Conservation (phyloP, 2,329 filamentous ascomycete species). For the Nectriaceae sp. region DNA sequence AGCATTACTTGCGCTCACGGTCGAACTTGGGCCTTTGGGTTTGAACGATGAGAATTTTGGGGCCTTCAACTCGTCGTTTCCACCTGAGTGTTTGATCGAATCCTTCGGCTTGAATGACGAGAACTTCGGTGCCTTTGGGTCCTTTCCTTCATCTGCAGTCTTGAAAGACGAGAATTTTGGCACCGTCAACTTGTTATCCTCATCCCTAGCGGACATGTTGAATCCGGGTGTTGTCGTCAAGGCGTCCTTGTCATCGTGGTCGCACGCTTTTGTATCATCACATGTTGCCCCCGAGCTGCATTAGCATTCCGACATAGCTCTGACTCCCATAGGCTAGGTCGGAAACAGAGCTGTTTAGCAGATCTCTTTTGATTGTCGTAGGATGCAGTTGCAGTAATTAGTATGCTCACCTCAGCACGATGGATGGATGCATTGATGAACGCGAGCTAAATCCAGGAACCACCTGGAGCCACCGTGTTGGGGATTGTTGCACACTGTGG, state of each 20-base stretch:
- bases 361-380: too few relatives aligned
- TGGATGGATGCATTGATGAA: too few relatives aligned
- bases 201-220: constrained; percentile 31
- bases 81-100: constrained; percentile 31
- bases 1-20: constrained; percentile 13
- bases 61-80: constrained; percentile 20
- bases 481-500: too few relatives aligned
- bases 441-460: too few relatives aligned
- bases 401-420: too few relatives aligned
- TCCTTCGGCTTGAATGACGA: constrained; percentile 65
- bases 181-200: constrained; percentile 36
- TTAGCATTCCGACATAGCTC: too few relatives aligned
- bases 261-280: constrained; percentile 1
- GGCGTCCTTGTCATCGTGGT: constrained; percentile 18
- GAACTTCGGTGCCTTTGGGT: constrained; percentile 61
- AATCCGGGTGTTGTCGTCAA: too few relatives aligned
- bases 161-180: constrained; percentile 77
- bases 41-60: constrained; percentile 79
- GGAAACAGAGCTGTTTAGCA: too few relatives aligned
- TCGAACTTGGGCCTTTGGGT: constrained; percentile 40
- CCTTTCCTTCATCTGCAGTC: constrained; percentile 27
- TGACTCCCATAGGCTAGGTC: neutral
- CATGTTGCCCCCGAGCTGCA: too few relatives aligned
- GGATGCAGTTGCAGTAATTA: too few relatives aligned
- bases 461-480: too few relatives aligned